Evolutionary conservation across 2,329 filamentous ascomycete genomes (phyloP), one percentile per base, ranked within the genome.

Genomic region (Fusarium mundagurra): DNA sequence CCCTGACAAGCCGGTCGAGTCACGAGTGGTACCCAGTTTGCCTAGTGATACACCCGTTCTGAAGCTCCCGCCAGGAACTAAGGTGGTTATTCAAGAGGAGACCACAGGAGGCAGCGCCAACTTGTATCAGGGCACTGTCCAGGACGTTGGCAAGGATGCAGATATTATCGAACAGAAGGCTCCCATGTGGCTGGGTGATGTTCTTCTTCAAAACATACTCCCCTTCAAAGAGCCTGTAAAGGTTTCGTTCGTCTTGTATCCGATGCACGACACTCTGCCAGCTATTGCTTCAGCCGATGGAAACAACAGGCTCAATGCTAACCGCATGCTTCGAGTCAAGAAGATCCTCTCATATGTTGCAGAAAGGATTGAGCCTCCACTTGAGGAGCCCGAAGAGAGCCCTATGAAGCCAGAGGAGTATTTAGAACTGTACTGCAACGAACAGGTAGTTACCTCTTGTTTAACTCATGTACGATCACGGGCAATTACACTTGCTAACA

Each of bases 301-400:
- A 60, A 97, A 96, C 82, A 96, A 95, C 75, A 92, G 96, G 31
- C 88, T 99, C 59, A 99, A 98, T 81, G 96, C 96, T 17, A 99
- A 98, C 80, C 91, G 96, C 63, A 98, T 99, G 96, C 87, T 99
- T 58, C 90, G 96, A 53, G 94, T 97, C 8, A 96, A 94, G 85
- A 99, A 99, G 86, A 96, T 99, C 29, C 85, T 98, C 66, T 91
- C 92, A 0, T 99, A 99, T 78, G 91, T 99, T 24, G 94, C 95
- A 3, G 96, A 99, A 83, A 90, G 95, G 62, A 96, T 99, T 66
- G 96, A 98, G 77, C 88, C 90, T 13, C 87, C 88, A n/a, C 85
- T 88, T 0, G 87, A 91, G 57, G 87, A 91, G 60, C 85, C 87
- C 8, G 89, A 91, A 57, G 85, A 88, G 16, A 85, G 90, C 60